These are phyloP conservation scores for Wickerhamiella lipophila DNA, from an alignment of 805 yeast species.

Conservation along the genomic window DNA sequence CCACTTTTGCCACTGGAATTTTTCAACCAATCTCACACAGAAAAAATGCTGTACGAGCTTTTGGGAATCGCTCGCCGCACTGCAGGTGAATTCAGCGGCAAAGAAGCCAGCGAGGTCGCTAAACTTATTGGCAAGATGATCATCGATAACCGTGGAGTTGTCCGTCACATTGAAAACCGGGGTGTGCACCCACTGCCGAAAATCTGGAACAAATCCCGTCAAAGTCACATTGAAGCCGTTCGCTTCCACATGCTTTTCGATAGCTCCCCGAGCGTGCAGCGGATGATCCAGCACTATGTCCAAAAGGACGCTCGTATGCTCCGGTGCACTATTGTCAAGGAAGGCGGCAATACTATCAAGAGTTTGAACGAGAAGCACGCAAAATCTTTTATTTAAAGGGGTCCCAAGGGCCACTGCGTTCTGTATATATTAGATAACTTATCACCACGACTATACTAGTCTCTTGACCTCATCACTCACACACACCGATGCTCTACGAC, in stretches of 20 bases:
- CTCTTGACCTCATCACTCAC: not conserved
- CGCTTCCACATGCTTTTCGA: constrained; percentile 82
- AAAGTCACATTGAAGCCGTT: constrained; percentile 79
- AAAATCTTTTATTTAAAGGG: not conserved
- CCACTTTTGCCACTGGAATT: not conserved
- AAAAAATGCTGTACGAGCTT: constrained; percentile 70
- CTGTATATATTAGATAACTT: no score
- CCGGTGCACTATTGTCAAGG: constrained; percentile 56
- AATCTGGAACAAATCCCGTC: constrained; percentile 72
- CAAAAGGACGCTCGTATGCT: constrained; percentile 84
- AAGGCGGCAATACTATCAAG: constrained; percentile 24
- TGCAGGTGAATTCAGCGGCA: constrained; percentile 34
- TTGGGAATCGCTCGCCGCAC: constrained; percentile 66
- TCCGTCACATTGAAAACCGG: constrained; percentile 65
- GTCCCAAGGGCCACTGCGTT: no score
- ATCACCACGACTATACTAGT: no score
- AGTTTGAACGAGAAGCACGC: constrained; percentile 13
- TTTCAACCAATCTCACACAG: not conserved
- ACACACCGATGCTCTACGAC: constrained; percentile 23
- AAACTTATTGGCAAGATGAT: constrained; percentile 70
- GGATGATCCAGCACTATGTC: constrained; percentile 66
- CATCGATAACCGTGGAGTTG: constrained; percentile 85
- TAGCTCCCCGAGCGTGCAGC: constrained; percentile 72
- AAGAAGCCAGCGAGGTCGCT: constrained; percentile 54
- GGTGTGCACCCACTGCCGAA: constrained; percentile 73